Base-by-base conservation (phyloP, 768 basidiomycete species). In the Podaxis pistillaris region DNA sequence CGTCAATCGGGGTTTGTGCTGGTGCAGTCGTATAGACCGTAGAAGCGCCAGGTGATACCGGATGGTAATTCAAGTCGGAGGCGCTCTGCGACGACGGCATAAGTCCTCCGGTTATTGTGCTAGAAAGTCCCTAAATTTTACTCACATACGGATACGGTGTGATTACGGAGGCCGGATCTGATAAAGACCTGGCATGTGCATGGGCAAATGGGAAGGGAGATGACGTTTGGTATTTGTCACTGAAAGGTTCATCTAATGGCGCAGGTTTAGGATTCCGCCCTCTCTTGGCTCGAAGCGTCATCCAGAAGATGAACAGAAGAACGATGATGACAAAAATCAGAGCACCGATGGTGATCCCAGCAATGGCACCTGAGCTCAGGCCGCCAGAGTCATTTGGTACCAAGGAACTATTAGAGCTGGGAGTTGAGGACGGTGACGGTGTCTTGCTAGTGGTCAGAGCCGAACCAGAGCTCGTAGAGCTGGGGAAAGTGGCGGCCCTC, bases 261-360 rank as follows among this genome's bases (percentile, higher is more conserved):
- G 30, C 38, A n/a, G 54, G 46, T 54, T 44, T 55, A 7, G 64
- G 50, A 46, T 68, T 68, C 30, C 71, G 52, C 51, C 66, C 53
- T 40, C 51, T 28, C 61, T 68, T 71, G 4, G 61, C 54, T 30
- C 69, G 71, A 46, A 74, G 68, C 33, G 73, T 64, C 65, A 80
- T 76, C 77, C 81, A 86, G 57, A 79, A 67, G 5, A 72, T 47
- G 6, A 67, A 64, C 11, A 80, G 75, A 15, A 63, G 76, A 11
- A 82, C 69, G 46, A 76, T 59, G 11, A 76, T 80, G 17, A 83
- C 54, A 26, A 73, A 75, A 12, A 82, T 77, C 3, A 88, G 58
- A 22, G 80, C 85, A 4, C 83, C 86, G 1, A 86, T 76, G 7
- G 82, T 81, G 19, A 87, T 86, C 22, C 87, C 88, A 5, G 84